Base-by-base conservation (phyloP, 1,284 basidiomycete genomes). In the Fomitopsis palustris region DNA sequence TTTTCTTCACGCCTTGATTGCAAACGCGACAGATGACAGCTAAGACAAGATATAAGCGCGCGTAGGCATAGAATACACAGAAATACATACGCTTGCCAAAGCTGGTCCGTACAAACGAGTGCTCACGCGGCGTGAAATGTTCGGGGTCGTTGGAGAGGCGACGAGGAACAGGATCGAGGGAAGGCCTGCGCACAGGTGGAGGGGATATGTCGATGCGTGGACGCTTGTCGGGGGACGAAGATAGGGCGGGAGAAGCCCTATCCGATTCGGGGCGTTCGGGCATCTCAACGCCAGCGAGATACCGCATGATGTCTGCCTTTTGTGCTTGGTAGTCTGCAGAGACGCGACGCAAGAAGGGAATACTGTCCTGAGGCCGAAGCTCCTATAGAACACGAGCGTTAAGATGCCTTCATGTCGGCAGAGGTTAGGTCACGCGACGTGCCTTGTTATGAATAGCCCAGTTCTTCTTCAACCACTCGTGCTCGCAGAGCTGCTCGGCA, bases 11-110 rank as follows among this genome's bases (percentile, higher is more conserved):
- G 59, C 81, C 83, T 56, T 82, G 76, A 58, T 87, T 80, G 71
- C 95, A 98, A 19, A 97, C 88, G 52, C 91, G 84, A 76, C 95
- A 98, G 12, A 84, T 77, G 74, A 98, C 90, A 25, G 93, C 95
- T 96, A 68, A 2, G 63, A 60, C 58, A 60, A 55, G n/a, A n/a
- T n/a, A n/a, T n/a, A n/a, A n/a, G n/a, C n/a, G n/a, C n/a, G n/a
- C n/a, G n/a, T n/a, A n/a, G n/a, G n/a, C n/a, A n/a, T n/a, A n/a
- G n/a, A n/a, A n/a, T n/a, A n/a, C n/a, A n/a, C n/a, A 47, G 25
- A 16, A 31, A 52, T 35, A 79, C 90, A 70, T 71, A 96, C 93
- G 84, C 78, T 95, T 96, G 69, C 89, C 88, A 73, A 97, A 97
- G 2, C 90, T 90, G 2, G 93, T 96, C 77, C 93, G 95, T 49